Base-by-base conservation (phyloP, 257 asterid genomes). In the Lithospermum erythrorhizon region DNA sequence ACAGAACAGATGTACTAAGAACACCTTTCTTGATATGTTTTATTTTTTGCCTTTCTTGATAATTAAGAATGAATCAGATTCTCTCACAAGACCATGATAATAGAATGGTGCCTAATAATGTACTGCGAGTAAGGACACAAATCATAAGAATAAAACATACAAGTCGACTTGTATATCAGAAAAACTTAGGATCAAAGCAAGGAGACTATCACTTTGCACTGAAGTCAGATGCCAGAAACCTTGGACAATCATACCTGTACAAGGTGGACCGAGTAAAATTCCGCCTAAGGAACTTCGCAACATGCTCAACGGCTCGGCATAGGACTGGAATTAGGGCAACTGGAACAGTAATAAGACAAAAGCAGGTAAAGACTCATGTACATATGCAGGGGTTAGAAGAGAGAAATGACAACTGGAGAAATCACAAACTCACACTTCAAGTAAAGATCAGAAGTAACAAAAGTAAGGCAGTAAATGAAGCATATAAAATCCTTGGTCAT, bases 301-400 rank as follows among this genome's bases (percentile, higher is more conserved):
- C 86, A 68, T 69, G 87, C 72, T 84, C 97, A 73, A 84, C 75
- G 27, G 94, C 70, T 67, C 88, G 87, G 61, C 96, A 89, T 45
- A 84, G 73, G 65, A 93, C 72, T 55, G 98, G 98, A 66, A 89
- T 74, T 74, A 89, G 70, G 72, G 97, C 87, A 78, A 89, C 97
- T 93, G 95, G 67, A 69, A 53, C 65, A 59, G 51, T 37, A 75
- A 64, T 64, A 57, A 20, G 47, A 6, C n/a, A 32, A 29, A 22
- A 66, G 32, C 59, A 29, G 62, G 53, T n/a, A 22, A 7, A 25
- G 25, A 41, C 11, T 30, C 30, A 22, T 23, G 37, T 41, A 4
- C 22, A 55, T 19, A 29, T 35, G 35, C 18, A 30, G 29, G 58
- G 14, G 6, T 57, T 24, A 57, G 59, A 61, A 54, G 6, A 72